Evolutionary conservation across 495 filamentous ascomycete genomes (phyloP), one percentile per base, ranked within the genome.

Genomic region (Podospora comata): DNA sequence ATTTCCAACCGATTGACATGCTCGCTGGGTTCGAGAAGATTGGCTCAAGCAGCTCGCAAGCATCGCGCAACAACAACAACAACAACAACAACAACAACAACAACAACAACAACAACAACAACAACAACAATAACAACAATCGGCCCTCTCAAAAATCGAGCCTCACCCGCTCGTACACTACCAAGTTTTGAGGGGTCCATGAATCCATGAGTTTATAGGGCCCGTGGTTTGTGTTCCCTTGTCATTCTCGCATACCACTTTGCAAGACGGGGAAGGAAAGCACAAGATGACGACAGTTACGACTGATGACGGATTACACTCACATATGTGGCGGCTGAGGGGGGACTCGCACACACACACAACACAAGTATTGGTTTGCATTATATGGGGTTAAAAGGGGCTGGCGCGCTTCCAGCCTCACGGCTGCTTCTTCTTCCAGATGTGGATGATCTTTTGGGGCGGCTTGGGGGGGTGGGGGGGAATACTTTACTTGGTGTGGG

Each of bases 1-100:
- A 91, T 63, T 85, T 88, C 23, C 82, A 87, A 39, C 91, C 89
- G 1, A 84, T 96, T 59, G 93, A 97, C 78, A 89, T 98, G 65
- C 84, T 94, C 64, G 90, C 93, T 75, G 93, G 92, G 6, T 97
- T 97, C 73, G 89, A 92, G 76, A 93, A 92, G 78, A 97, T 97
- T 77, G 92, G 92, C 66, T 87, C 78, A 60, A 81, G 66, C 70
- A 78, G 65, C 26, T 57, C 64, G 54, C 74, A 76, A 67, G 66
- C 71, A 9, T 73, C 66, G 55, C 76, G 70, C 23, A 32, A 28
- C 30, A 34, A 63, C 30, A 28, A 62, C 60, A 20, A 28, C n/a
- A 20, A 28, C 58, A 18, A 28, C 23, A 20, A 70, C 53, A 54
- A 72, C 65, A 58, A 70, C 68, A 66, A 81, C 72, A n/a, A n/a